phyloP scores from a whole-genome alignment of 805 yeast genomes.

The Cyberlindnera saturnus region DNA sequence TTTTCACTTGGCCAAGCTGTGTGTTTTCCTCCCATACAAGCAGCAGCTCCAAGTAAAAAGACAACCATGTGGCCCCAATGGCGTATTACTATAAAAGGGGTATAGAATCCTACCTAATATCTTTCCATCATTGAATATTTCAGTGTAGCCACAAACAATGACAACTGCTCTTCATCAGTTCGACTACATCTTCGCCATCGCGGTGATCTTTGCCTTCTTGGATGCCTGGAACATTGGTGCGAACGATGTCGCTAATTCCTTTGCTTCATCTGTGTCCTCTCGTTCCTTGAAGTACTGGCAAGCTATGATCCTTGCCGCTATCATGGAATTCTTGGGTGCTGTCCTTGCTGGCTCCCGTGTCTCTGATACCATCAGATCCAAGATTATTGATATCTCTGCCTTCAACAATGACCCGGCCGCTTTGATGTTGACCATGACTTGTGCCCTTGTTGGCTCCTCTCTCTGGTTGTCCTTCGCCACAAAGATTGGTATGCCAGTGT shows the following conservation, averaged over 20 bases:
- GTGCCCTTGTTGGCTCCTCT: slow-evolving; percentile 72
- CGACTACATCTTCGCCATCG: slow-evolving; percentile 66
- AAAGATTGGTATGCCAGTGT: slow-evolving; percentile 65
- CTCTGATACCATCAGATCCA: slow-evolving; percentile 62
- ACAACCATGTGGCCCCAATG: too few species aligned
- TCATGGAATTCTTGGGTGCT: slow-evolving; percentile 73
- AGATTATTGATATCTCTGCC: slow-evolving; percentile 47
- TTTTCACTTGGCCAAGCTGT: too few species aligned
- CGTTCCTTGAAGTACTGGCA: slow-evolving; percentile 66
- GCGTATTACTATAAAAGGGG: too few species aligned
- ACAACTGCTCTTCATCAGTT: slow-evolving; percentile 32
- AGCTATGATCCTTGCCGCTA: slow-evolving; percentile 65
- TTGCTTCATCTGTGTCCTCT: slow-evolving; percentile 71
- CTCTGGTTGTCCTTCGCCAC: slow-evolving; percentile 67
- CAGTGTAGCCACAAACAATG: background rate
- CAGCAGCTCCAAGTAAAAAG: too few species aligned
- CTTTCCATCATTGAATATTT: background rate
- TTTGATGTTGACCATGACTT: slow-evolving; percentile 69
- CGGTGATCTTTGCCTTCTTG: slow-evolving; percentile 63
- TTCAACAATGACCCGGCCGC: slow-evolving; percentile 57
- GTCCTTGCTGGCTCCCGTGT: slow-evolving; percentile 69
- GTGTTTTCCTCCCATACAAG: too few species aligned
- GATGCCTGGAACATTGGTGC: slow-evolving; percentile 82
- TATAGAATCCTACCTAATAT: too few species aligned
- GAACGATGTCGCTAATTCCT: slow-evolving; percentile 77